Evolutionary conservation across 176 grass and related monocot species (phyloP).

Genomic region (Typha latifolia): DNA sequence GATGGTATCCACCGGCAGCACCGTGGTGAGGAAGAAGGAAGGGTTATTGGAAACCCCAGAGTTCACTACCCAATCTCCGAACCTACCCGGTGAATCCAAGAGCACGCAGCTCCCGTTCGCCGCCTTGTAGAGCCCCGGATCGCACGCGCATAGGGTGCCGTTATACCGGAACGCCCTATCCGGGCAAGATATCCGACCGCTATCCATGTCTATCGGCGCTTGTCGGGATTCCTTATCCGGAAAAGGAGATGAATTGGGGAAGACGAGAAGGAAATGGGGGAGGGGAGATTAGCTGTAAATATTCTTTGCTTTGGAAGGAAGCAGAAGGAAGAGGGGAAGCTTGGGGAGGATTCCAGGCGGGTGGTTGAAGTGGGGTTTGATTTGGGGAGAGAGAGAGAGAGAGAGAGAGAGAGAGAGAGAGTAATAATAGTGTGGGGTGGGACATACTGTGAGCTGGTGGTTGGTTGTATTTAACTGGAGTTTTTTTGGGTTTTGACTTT

Average conservation of each 20-base stretch:
- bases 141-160: conserved; percentile 60
- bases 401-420: not conserved
- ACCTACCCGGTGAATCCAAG: conserved; percentile 13
- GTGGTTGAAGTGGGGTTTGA: not conserved
- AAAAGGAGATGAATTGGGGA: not conserved
- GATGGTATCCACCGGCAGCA: conserved; percentile 62
- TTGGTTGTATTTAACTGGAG: too few relatives aligned
- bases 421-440: too few relatives aligned
- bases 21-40: conserved; percentile 56
- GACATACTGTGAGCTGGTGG: too few relatives aligned
- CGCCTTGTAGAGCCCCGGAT: conserved; percentile 57
- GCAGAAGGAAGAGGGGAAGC: not conserved
- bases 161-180: conserved; percentile 65
- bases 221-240: not conserved
- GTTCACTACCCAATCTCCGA: conserved; percentile 54
- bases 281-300: not conserved
- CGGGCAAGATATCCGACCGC: conserved; percentile 35
- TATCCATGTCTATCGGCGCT: not conserved
- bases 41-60: conserved; percentile 41
- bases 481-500: too few relatives aligned
- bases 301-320: not conserved
- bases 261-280: not conserved
- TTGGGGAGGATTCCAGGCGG: not conserved
- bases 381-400: not conserved
- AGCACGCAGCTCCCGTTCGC: conserved; percentile 23